Conservation (phyloP, 2,329 filamentous ascomycete species). For the Aspergillus latus region DNA sequence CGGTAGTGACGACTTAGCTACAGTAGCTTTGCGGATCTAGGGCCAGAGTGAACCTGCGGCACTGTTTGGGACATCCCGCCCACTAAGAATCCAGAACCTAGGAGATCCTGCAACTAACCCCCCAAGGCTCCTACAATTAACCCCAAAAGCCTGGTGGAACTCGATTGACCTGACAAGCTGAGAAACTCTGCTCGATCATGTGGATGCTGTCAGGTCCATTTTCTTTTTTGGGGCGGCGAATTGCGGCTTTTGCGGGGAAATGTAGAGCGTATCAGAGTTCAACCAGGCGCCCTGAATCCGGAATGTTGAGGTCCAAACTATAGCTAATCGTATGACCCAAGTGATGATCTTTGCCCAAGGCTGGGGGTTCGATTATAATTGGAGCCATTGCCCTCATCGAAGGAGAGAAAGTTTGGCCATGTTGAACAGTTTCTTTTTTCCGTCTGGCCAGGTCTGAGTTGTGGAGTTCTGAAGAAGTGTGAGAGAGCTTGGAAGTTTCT, state of each 20-base stretch:
- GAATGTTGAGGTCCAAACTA: slow-evolving; percentile 22
- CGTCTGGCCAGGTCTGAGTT: slow-evolving; percentile 16
- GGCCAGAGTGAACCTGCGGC: slow-evolving; percentile 18
- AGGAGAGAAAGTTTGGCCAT: slow-evolving; percentile 19
- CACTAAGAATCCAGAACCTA: slow-evolving; percentile 20
- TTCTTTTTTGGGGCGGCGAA: slow-evolving; percentile 28
- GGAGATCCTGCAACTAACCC: slow-evolving; percentile 17
- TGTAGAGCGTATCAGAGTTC: slow-evolving; percentile 27
- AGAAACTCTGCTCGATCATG: slow-evolving; percentile 27
- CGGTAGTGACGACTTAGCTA: slow-evolving; percentile 20
- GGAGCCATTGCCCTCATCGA: slow-evolving; percentile 21
- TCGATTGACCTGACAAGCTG: slow-evolving; percentile 23
- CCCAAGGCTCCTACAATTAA: slow-evolving; percentile 13
- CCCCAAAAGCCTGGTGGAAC: slow-evolving; percentile 20
- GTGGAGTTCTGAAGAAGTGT: slow-evolving; percentile 18
- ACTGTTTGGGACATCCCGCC: slow-evolving; percentile 16
- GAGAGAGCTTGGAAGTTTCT: slow-evolving; percentile 15
- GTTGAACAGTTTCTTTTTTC: slow-evolving; percentile 16
- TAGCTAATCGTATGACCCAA: slow-evolving; percentile 29
- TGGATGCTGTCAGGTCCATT: slow-evolving; percentile 27
- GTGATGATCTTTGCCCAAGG: slow-evolving; percentile 22
- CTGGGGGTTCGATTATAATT: slow-evolving; percentile 23
- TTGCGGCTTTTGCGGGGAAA: slow-evolving; percentile 33
- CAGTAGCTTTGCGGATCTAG: slow-evolving; percentile 20
- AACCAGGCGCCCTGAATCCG: slow-evolving; percentile 20